phyloP scores from a whole-genome alignment of 805 yeast genomes.

The Lachancea lanzarotensis region DNA sequence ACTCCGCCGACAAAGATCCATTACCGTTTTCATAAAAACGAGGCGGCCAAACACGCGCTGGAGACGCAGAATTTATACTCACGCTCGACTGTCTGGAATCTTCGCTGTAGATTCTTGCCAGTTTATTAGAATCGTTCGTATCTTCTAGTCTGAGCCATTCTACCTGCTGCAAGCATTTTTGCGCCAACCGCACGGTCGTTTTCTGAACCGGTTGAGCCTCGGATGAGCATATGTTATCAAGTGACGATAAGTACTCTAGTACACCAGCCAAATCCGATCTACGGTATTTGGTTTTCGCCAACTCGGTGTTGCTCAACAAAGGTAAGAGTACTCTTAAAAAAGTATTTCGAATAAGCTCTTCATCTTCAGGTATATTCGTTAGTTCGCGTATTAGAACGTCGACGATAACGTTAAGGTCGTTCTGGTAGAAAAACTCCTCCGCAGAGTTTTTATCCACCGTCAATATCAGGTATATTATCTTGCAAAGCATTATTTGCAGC shows the following conservation, averaged over 20 bases:
- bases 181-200: constrained; percentile 39
- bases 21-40: constrained; percentile 12
- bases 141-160: constrained; percentile 28
- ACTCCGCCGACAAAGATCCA: constrained; percentile 30
- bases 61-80: constrained; percentile 10
- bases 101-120: constrained; percentile 4
- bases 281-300: constrained; percentile 53
- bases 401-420: constrained; percentile 76
- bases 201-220: constrained; percentile 23
- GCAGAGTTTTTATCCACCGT: constrained; percentile 50
- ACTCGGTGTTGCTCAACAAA: constrained; percentile 57
- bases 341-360: constrained; percentile 55
- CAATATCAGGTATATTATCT: constrained; percentile 67
- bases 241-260: constrained; percentile 39
- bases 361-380: constrained; percentile 55
- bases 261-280: constrained; percentile 45
- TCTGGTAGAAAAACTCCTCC: constrained; percentile 64
- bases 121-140: background rate
- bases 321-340: constrained; percentile 73
- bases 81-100: constrained; percentile 23
- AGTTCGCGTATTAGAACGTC: constrained; percentile 81
- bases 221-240: constrained; percentile 23
- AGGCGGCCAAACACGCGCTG: constrained; percentile 4
- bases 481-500: constrained; percentile 70
- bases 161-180: constrained; percentile 31